These are phyloP conservation scores for Epichloe gansuensis DNA, from an alignment of 2,329 filamentous ascomycete genomes.

Conservation along the genomic window DNA sequence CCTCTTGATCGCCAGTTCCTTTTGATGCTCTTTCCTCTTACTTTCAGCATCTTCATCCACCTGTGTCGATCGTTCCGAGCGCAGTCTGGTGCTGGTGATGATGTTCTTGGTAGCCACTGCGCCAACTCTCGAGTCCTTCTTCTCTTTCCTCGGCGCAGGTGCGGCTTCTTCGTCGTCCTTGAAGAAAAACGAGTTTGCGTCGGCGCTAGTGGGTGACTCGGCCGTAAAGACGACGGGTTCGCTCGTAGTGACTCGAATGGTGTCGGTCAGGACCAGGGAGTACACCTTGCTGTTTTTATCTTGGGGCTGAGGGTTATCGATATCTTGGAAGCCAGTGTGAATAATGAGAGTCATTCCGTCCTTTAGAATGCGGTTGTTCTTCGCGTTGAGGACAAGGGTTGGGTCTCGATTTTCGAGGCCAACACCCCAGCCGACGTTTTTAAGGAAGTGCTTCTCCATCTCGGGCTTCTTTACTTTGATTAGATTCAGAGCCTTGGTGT, in stretches of 20 bases:
- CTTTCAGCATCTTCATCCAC: slow-evolving; percentile 83
- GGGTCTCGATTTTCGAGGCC: slow-evolving; percentile 83
- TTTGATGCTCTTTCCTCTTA: slow-evolving; percentile 80
- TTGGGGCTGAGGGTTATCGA: slow-evolving; percentile 75
- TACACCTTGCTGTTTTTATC: slow-evolving; percentile 85
- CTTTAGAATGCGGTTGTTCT: slow-evolving; percentile 71
- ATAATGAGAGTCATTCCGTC: slow-evolving; percentile 96
- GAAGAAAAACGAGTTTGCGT: slow-evolving; percentile 96
- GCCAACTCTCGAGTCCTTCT: slow-evolving; percentile 69
- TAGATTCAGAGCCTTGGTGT: slow-evolving; percentile 68
- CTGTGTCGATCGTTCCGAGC: slow-evolving; percentile 79
- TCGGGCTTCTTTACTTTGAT: slow-evolving; percentile 89
- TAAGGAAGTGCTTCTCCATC: slow-evolving; percentile 86
- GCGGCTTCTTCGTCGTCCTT: slow-evolving; percentile 87
- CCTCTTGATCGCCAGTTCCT: slow-evolving; percentile 75
- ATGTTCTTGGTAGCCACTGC: slow-evolving; percentile 92
- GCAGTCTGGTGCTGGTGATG: slow-evolving; percentile 84
- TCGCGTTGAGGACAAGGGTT: slow-evolving; percentile 73
- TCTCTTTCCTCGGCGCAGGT: slow-evolving; percentile 79
- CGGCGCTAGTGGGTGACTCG: slow-evolving; percentile 79
- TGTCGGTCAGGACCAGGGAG: slow-evolving; percentile 85
- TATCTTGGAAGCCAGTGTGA: slow-evolving; percentile 78
- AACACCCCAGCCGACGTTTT: slow-evolving; percentile 83
- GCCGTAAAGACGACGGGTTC: slow-evolving; percentile 86
- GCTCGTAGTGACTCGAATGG: slow-evolving; percentile 69